These are phyloP conservation scores for Paraphoma sp. DNA, from an alignment of 2,329 filamentous ascomycete species.

Conservation along the genomic window DNA sequence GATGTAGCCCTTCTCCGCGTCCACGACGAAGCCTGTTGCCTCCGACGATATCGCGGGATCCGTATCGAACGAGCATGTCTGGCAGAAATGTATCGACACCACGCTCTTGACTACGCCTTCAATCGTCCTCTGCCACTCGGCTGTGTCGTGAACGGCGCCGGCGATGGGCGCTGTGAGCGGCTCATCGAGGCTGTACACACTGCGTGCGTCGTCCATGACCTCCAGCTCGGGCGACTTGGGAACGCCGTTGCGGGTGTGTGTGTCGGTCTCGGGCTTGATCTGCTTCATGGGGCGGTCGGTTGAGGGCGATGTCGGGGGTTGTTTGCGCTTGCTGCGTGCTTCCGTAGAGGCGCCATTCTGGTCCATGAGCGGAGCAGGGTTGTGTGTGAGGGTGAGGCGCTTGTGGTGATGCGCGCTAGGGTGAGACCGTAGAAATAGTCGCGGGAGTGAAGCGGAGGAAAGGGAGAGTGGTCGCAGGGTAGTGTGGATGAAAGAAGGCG, in stretches of 20 bases:
- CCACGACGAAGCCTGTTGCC: slow-evolving; percentile 96
- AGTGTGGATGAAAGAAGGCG: slow-evolving; percentile 13
- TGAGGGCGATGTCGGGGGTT: slow-evolving; percentile 55
- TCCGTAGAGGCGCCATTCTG: slow-evolving; percentile 53
- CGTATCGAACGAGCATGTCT: slow-evolving; percentile 98
- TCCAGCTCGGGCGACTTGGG: slow-evolving; percentile 28
- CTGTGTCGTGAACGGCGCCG: slow-evolving; percentile 66
- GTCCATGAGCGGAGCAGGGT: slow-evolving; percentile 51
- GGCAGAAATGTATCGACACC: slow-evolving; percentile 98
- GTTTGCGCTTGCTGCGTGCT: slow-evolving; percentile 59
- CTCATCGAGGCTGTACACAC: slow-evolving; percentile 53
- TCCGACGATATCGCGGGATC: slow-evolving; percentile 92
- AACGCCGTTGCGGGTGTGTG: slow-evolving; percentile 46
- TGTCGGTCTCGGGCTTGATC: slow-evolving; percentile 56
- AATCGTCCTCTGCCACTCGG: slow-evolving; percentile 95
- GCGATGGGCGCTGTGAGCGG: slow-evolving; percentile 43
- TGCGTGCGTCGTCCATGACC: slow-evolving; percentile 41
- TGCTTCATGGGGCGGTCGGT: slow-evolving; percentile 63
- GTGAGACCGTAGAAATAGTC: slow-evolving; percentile 12
- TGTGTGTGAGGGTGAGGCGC: slow-evolving; percentile 1
- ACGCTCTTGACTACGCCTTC: slow-evolving; percentile 94
- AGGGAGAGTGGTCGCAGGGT: slow-evolving; percentile 8
- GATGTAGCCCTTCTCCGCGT: slow-evolving; percentile 82
- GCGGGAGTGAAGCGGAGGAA: slow-evolving; percentile 6
- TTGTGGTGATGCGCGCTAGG: slow-evolving; percentile 1